Evolutionary conservation across 2,329 filamentous ascomycete species (phyloP).

Genomic region (Sclerotinia subarctica): DNA sequence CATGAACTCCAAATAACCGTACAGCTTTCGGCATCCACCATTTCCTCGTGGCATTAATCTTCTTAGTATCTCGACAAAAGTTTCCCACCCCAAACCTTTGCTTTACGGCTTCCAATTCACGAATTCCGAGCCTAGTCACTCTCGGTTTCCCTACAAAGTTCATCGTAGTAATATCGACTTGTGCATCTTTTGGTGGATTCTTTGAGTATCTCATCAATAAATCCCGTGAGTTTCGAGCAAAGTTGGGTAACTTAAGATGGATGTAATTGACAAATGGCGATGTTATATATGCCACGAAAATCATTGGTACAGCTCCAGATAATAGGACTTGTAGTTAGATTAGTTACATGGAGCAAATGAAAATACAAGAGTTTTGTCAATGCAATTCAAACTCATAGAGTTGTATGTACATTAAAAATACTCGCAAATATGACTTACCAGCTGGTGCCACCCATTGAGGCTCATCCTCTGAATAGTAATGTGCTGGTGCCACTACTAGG

Average conservation of each 20-base stretch:
- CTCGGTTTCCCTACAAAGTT: constrained; percentile 42
- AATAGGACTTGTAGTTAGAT: constrained; percentile 47
- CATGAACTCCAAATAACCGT: constrained; percentile 35
- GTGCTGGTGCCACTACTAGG: constrained; percentile 54
- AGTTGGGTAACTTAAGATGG: constrained; percentile 64
- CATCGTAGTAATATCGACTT: constrained; percentile 43
- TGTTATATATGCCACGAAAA: constrained; percentile 61
- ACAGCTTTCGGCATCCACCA: constrained; percentile 36
- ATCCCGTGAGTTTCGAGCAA: constrained; percentile 59
- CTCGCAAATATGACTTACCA: constrained; percentile 26
- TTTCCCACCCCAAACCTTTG: constrained; percentile 38
- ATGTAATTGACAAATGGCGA: constrained; percentile 71
- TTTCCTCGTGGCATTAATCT: constrained; percentile 27
- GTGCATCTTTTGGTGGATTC: constrained; percentile 44
- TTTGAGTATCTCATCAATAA: constrained; percentile 52
- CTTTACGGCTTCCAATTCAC: constrained; percentile 32
- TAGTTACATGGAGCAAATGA: background rate
- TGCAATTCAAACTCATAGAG: background rate
- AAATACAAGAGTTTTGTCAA: no score
- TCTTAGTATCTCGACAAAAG: constrained; percentile 32
- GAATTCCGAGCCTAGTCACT: constrained; percentile 32
- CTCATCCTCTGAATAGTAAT: constrained; percentile 32
- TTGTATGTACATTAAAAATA: background rate
- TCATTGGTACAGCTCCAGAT: constrained; percentile 61
- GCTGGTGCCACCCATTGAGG: constrained; percentile 33